phyloP scores from a whole-genome alignment of 192 early-diverging fungal genomes.

The Gaertneriomyces sp. region DNA sequence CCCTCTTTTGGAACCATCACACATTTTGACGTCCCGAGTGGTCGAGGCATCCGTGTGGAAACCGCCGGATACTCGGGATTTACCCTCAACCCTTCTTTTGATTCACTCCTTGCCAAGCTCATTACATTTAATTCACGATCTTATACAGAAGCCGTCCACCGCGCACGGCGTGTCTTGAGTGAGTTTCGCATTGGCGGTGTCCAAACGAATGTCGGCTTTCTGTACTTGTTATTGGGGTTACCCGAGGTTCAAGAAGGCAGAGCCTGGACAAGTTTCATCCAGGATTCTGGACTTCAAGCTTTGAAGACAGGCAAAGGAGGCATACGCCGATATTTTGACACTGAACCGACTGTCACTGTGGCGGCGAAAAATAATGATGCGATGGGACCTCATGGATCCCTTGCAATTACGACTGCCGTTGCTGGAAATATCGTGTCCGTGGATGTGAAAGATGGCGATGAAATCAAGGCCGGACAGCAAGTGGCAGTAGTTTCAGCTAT shows the following conservation, averaged over 20 bases:
- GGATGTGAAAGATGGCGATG: conserved; percentile 75
- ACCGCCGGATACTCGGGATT: conserved; percentile 69
- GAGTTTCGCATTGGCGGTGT: conserved; percentile 90
- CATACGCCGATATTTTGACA: conserved; percentile 51
- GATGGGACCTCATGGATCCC: not conserved
- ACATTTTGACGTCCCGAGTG: conserved; percentile 78
- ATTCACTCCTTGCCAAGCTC: conserved; percentile 80
- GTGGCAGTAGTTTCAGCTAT: conserved; percentile 91
- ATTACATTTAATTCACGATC: conserved; percentile 73
- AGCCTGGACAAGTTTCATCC: conserved; percentile 13
- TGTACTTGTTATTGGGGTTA: conserved; percentile 23
- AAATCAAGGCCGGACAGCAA: conserved; percentile 74
- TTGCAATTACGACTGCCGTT: not conserved
- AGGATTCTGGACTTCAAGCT: conserved; percentile 62
- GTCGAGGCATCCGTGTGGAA: conserved; percentile 82
- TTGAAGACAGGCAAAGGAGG: conserved; percentile 32
- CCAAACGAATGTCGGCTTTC: conserved; percentile 85
- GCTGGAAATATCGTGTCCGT: conserved; percentile 80
- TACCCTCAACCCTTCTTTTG: conserved; percentile 81
- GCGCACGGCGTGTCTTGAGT: conserved; percentile 70
- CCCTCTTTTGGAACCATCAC: conserved; percentile 86
- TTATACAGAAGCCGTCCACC: conserved; percentile 69
- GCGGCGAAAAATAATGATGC: not conserved
- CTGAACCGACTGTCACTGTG: conserved; percentile 81
- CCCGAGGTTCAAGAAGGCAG: not conserved